These are phyloP conservation scores for Cladophialophora carrionii DNA, from an alignment of 2,329 filamentous ascomycete species.

Conservation along the genomic window DNA sequence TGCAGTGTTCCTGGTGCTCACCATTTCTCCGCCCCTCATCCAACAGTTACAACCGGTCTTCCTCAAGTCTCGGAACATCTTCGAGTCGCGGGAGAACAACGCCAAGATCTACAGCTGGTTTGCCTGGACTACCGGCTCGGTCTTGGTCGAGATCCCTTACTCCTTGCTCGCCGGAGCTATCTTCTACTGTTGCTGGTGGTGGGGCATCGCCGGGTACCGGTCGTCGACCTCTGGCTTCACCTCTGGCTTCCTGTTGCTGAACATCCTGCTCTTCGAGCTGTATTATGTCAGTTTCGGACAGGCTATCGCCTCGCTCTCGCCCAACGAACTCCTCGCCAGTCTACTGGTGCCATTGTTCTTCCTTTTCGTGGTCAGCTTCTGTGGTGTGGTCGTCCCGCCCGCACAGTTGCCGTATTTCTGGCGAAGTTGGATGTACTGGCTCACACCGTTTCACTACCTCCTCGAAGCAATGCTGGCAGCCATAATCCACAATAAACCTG, in stretches of 20 bases:
- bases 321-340: constrained; percentile 68
- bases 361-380: constrained; percentile 71
- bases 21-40: constrained; percentile 73
- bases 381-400: constrained; percentile 71
- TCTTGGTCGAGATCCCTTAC: constrained; percentile 73
- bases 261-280: constrained; percentile 66
- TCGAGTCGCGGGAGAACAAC: constrained; percentile 72
- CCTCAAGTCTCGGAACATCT: constrained; percentile 67
- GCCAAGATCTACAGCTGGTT: constrained; percentile 79
- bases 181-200: constrained; percentile 69
- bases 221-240: constrained; percentile 54
- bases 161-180: constrained; percentile 66
- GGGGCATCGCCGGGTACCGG: constrained; percentile 59
- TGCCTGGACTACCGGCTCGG: constrained; percentile 67
- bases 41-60: constrained; percentile 77
- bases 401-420: constrained; percentile 69
- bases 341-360: constrained; percentile 71
- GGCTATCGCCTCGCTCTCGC: constrained; percentile 67
- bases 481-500: constrained; percentile 67
- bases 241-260: constrained; percentile 65
- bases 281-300: constrained; percentile 58
- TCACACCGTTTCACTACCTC: constrained; percentile 82
- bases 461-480: constrained; percentile 70
- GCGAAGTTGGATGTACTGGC: constrained; percentile 65
- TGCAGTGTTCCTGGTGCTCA: constrained; percentile 75